These are phyloP conservation scores for Vaccinium darrowii DNA, from an alignment of 148 eudicot species.

Conservation along the genomic window DNA sequence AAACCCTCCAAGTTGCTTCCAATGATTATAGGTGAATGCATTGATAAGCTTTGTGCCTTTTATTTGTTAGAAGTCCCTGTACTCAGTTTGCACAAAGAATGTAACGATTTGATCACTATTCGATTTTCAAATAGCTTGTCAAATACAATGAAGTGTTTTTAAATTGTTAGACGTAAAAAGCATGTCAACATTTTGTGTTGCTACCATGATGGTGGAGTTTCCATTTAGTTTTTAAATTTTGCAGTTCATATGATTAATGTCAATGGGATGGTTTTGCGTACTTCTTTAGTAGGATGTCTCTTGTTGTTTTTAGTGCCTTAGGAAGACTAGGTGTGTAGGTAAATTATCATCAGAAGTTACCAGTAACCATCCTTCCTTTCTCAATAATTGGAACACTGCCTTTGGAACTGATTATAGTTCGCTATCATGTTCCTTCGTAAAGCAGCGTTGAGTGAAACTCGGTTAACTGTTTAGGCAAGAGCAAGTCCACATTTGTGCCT, in stretches of 20 bases:
- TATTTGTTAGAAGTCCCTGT: background rate
- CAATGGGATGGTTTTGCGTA: background rate
- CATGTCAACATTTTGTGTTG: background rate
- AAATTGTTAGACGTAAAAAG: background rate
- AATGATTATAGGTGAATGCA: background rate
- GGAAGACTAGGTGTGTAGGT: background rate
- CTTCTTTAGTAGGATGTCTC: background rate
- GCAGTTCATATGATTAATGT: background rate
- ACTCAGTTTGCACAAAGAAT: background rate
- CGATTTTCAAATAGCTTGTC: background rate
- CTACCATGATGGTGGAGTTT: background rate
- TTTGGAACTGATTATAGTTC: background rate
- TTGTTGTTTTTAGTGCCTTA: background rate
- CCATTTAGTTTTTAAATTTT: background rate
- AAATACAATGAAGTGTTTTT: background rate
- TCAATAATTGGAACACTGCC: background rate
- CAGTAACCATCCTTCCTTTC: background rate
- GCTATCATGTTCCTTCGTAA: background rate
- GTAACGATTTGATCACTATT: background rate
- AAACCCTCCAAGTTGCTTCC: background rate
- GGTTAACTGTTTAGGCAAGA: background rate
- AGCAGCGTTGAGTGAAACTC: background rate
- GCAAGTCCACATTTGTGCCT: background rate
- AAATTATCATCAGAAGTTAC: background rate
- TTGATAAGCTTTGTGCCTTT: background rate